Evolutionary conservation across 108 stramenopile species (phyloP).

Genomic region (Fragilaria crotonensis): DNA sequence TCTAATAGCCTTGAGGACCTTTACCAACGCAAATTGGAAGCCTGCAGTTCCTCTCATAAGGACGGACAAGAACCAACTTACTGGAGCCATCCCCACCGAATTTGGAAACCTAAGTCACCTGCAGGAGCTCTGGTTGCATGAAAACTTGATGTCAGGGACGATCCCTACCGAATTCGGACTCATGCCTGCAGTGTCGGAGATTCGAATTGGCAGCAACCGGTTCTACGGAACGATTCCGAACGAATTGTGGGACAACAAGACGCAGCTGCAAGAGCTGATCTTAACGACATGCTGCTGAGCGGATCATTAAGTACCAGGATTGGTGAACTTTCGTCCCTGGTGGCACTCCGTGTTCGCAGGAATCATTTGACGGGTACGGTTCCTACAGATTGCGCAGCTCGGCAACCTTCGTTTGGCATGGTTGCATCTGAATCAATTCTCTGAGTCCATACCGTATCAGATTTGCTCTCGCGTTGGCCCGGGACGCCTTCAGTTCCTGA

Average conservation of each 20-base stretch:
- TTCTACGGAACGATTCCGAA: not conserved
- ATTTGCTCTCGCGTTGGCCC: not conserved
- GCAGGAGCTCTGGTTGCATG: not conserved
- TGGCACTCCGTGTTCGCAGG: not conserved
- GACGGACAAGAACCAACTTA: slow-evolving; percentile 7
- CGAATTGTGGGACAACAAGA: not conserved
- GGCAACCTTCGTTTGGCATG: not conserved
- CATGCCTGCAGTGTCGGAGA: not conserved
- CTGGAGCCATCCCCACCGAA: slow-evolving; percentile 24
- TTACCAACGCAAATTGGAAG: slow-evolving; percentile 16
- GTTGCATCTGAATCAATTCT: not conserved
- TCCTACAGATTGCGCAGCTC: not conserved
- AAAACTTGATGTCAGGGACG: not conserved
- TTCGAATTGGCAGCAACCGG: not conserved
- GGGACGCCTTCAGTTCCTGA: not conserved
- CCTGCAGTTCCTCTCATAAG: not conserved
- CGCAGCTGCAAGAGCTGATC: not conserved
- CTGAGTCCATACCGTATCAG: not conserved
- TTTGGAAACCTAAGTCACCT: slow-evolving; percentile 14
- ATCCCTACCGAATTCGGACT: not conserved
- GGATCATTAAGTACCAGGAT: not conserved
- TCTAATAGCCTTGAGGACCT: slow-evolving; percentile 29
- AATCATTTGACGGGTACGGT: not conserved
- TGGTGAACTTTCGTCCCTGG: not conserved
- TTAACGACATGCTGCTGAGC: not conserved